Base-by-base conservation (phyloP, 129 eudicot genomes). In the Escallonia rubra region DNA sequence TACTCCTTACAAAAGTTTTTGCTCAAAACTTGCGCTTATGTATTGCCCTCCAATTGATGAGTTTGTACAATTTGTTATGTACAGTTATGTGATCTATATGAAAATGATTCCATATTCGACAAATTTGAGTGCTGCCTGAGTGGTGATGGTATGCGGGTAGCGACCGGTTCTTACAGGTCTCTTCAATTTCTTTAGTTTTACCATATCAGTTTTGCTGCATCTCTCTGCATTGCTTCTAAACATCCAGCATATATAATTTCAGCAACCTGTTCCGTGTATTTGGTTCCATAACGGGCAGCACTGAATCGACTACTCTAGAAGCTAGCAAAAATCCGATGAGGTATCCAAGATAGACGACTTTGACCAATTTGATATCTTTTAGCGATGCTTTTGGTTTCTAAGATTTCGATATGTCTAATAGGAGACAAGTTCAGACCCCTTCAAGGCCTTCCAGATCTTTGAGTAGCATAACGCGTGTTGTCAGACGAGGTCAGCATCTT, bases 301-400 rank as follows among this genome's bases (percentile, higher is more conserved):
- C 95, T 61, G 99, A 93, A 72, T 90, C 88, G 51, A 80, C 96
- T 43, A 93, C 95, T 51, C 70, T 93, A 69, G 99, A 93, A 78
- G 98, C 98, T 58, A 89, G 96, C 90, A 93, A 89, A 85, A 91
- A 87, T 70, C 98, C 98, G 15, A 93, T 89, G 99, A 86, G 99
- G 99, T 93, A 79, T 23, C 43, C 5, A 70, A 38, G 8, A 38
- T 34, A 41, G 40, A n/a, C 63, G 16, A 40, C 46, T 39, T 4
- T 43, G 68, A 71, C 60, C 34, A 6, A 68, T 55, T 42, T 23
- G 7, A 47, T 41, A 66, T 10, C 23, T 2, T 38, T 9, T 39
- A 42, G 40, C 64, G 56, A 40, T 49, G 56, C 4, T 39, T 61
- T 10, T 63, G 53, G 51, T 15, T 52, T 10, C 42, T 53, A 54